Percentiles rank a stretch among this genome's conserved stretches.
Conservation (phyloP, 768 basidiomycete species). For the Suillus sp. region DNA sequence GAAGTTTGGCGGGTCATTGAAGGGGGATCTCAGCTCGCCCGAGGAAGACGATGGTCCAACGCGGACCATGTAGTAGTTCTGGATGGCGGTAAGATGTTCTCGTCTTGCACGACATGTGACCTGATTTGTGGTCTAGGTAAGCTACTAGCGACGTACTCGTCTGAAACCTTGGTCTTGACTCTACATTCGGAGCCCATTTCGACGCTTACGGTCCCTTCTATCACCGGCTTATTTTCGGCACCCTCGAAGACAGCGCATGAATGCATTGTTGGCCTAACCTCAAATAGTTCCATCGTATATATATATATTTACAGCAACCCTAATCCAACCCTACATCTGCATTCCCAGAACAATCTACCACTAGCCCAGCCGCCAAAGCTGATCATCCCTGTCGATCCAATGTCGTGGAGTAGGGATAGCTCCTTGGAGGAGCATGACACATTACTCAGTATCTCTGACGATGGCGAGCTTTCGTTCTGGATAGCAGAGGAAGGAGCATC, state of each 20-base stretch:
- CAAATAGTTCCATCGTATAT: conserved; percentile 59
- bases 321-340: conserved; percentile 43
- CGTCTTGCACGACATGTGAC: conserved; percentile 7
- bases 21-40: conserved; percentile 48
- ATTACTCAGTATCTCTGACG: conserved; percentile 73
- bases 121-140: conserved; percentile 42
- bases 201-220: conserved; percentile 46
- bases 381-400: conserved; percentile 83
- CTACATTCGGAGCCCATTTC: conserved; percentile 52
- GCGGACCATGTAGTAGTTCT: conserved; percentile 74
- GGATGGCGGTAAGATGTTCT: conserved; percentile 51
- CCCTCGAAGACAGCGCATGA: conserved; percentile 55
- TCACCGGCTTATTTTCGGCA: conserved; percentile 66
- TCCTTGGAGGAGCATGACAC: conserved; percentile 64
- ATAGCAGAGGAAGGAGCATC: conserved; percentile 48
- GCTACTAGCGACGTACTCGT: conserved; percentile 61
- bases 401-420: conserved; percentile 69
- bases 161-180: conserved; percentile 46
- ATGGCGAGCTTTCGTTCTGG: conserved; percentile 90
- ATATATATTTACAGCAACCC: conserved; percentile 45
- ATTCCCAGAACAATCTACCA: conserved; percentile 56
- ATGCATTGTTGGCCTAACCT: conserved; percentile 66
- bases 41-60: conserved; percentile 52
- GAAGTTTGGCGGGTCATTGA: conserved; percentile 64
- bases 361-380: conserved; percentile 47